phyloP scores from a whole-genome alignment of 2,329 filamentous ascomycete species.

The Aspergillus phoenicis region DNA sequence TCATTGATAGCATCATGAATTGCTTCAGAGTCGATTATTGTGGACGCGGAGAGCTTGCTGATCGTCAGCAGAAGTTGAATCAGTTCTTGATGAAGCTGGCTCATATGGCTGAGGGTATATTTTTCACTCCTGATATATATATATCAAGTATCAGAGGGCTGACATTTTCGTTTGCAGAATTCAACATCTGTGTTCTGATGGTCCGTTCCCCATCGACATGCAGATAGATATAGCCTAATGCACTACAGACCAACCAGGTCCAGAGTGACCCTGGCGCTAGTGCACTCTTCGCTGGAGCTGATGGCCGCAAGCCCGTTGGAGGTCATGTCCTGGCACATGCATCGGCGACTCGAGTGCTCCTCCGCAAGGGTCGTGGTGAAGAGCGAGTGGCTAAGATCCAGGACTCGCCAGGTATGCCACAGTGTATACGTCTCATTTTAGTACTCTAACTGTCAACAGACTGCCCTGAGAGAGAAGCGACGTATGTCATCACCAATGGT shows the following conservation, averaged over 20 bases:
- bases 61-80: constrained; percentile 69
- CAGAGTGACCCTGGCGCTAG: constrained; percentile 71
- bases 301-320: constrained; percentile 68
- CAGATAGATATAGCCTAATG: constrained; percentile 9
- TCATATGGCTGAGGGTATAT: constrained; percentile 64
- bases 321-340: constrained; percentile 71
- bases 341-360: constrained; percentile 65
- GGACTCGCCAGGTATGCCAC: constrained; percentile 62
- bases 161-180: constrained; percentile 50
- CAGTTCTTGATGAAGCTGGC: constrained; percentile 65
- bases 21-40: constrained; percentile 69
- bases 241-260: constrained; percentile 66
- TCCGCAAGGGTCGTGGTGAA: constrained; percentile 69
- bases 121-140: not conserved
- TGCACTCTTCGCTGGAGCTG: constrained; percentile 67
- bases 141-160: constrained; percentile 1
- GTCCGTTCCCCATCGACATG: constrained; percentile 37
- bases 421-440: constrained; percentile 1
- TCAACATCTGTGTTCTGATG: constrained; percentile 68
- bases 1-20: constrained; percentile 72
- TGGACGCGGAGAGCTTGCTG: constrained; percentile 67
- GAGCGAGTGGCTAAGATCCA: constrained; percentile 71
- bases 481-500: constrained; percentile 70
- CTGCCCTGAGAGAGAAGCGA: constrained; percentile 69
- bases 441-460: constrained; percentile 46